Conservation (phyloP, 2,329 filamentous ascomycete species). For the Xenoacremonium recifei region DNA sequence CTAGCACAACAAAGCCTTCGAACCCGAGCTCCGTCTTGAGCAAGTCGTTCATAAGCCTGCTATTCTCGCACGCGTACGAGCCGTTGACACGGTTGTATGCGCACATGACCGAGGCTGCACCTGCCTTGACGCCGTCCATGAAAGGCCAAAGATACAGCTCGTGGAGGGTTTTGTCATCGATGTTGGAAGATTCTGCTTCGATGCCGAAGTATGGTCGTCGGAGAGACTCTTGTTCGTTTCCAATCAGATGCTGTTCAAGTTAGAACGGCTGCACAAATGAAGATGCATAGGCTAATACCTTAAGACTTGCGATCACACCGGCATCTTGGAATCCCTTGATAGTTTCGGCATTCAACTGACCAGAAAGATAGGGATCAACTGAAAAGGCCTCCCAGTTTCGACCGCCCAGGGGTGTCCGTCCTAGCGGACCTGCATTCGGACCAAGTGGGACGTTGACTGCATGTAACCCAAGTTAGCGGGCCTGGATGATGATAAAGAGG, state of each 20-base stretch:
- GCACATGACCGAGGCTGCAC: constrained; percentile 62
- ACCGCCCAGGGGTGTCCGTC: constrained; percentile 67
- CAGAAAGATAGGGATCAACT: constrained; percentile 68
- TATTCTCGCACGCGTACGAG: constrained; percentile 73
- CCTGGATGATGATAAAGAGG: accelerated
- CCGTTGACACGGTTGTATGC: constrained; percentile 71
- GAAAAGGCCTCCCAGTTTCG: constrained; percentile 77
- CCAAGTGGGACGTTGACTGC: constrained; percentile 69
- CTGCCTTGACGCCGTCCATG: constrained; percentile 57
- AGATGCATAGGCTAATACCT: constrained; percentile 27
- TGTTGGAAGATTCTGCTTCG: constrained; percentile 58
- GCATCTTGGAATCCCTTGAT: constrained; percentile 74
- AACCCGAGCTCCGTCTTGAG: constrained; percentile 65
- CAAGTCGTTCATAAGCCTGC: constrained; percentile 65
- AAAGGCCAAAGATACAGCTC: constrained; percentile 68
- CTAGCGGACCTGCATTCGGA: constrained; percentile 68
- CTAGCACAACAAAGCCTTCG: constrained; percentile 66
- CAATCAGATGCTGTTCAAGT: constrained; percentile 51
- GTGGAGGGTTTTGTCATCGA: constrained; percentile 64
- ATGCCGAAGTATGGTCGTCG: constrained; percentile 39
- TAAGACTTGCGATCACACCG: constrained; percentile 77
- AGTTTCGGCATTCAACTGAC: constrained; percentile 67
- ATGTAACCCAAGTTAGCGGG: too few species aligned
- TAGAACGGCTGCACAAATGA: accelerated
- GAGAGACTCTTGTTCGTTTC: constrained; percentile 60